Conservation (phyloP, 2,329 filamentous ascomycete species). For the Ilyonectria robusta region DNA sequence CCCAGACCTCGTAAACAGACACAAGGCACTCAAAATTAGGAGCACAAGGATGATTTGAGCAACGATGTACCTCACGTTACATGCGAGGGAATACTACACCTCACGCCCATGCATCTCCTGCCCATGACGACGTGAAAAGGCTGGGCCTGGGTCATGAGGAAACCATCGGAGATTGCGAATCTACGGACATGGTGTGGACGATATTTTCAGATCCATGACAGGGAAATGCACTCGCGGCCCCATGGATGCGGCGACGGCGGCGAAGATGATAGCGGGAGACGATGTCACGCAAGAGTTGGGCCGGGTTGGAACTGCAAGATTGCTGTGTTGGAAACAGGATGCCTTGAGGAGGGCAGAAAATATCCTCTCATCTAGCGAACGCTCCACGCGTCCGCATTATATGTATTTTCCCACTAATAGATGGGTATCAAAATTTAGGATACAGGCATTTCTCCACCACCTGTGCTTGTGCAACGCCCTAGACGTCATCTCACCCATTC, state of each 20-base stretch:
- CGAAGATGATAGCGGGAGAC: conserved; percentile 9
- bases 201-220: conserved; percentile 5
- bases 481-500: conserved; percentile 20
- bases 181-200: conserved; percentile 7
- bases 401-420: conserved; percentile 42
- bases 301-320: conserved; percentile 33
- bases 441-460: conserved; percentile 26
- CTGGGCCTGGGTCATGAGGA: conserved; percentile 38
- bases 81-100: conserved; percentile 19
- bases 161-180: conserved; percentile 20
- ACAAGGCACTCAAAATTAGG: conserved; percentile 30
- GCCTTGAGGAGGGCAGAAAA: conserved; percentile 23
- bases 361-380: conserved; percentile 32
- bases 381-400: conserved; percentile 36
- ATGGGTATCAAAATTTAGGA: conserved; percentile 45
- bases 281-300: conserved; percentile 12
- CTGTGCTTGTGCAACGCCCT: background rate
- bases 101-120: conserved; percentile 20
- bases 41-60: conserved; percentile 28
- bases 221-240: conserved; percentile 10
- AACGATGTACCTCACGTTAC: conserved; percentile 27
- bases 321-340: conserved; percentile 35
- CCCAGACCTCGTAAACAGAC: conserved; percentile 38
- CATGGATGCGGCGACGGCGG: background rate
- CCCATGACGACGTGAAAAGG: conserved; percentile 37